Conservation (phyloP, 2,329 filamentous ascomycete species). For the Aspergillus tamarii region DNA sequence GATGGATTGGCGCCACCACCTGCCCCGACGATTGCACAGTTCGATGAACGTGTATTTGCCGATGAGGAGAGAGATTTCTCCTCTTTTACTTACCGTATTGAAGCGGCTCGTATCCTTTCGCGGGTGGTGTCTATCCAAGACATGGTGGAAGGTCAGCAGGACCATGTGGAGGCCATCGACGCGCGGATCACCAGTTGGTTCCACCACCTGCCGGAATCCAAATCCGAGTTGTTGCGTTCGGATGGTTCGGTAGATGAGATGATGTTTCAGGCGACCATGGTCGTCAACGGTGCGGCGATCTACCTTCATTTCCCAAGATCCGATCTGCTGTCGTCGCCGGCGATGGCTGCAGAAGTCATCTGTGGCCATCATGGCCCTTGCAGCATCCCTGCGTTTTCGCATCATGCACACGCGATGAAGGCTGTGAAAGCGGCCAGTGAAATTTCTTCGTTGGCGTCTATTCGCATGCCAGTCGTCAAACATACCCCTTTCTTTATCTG, state of each 20-base stretch:
- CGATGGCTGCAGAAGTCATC: conserved; percentile 52
- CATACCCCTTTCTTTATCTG: conserved; percentile 87
- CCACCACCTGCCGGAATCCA: conserved; percentile 73
- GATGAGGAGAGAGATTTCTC: conserved; percentile 72
- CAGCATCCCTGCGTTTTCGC: conserved; percentile 44
- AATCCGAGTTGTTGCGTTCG: conserved; percentile 69
- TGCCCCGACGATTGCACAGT: conserved; percentile 69
- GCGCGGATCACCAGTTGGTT: conserved; percentile 71
- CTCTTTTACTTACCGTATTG: conserved; percentile 82
- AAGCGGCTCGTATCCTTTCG: conserved; percentile 77
- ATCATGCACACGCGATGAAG: conserved; percentile 70
- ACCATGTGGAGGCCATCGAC: conserved; percentile 64
- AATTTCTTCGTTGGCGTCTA: conserved; percentile 73
- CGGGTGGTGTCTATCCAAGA: conserved; percentile 63
- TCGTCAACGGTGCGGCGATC: conserved; percentile 65
- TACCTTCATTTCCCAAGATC: conserved; percentile 80
- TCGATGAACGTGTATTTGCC: conserved; percentile 76
- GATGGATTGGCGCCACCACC: conserved; percentile 58
- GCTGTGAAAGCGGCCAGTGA: conserved; percentile 78
- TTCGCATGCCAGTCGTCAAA: conserved; percentile 60
- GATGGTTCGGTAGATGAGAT: conserved; percentile 80
- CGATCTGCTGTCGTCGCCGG: conserved; percentile 64
- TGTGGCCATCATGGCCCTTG: conserved; percentile 45
- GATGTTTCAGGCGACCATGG: conserved; percentile 89
- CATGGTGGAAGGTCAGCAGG: conserved; percentile 46